Base-by-base conservation (phyloP, 148 eudicot species). In the Polygonum maritimum region DNA sequence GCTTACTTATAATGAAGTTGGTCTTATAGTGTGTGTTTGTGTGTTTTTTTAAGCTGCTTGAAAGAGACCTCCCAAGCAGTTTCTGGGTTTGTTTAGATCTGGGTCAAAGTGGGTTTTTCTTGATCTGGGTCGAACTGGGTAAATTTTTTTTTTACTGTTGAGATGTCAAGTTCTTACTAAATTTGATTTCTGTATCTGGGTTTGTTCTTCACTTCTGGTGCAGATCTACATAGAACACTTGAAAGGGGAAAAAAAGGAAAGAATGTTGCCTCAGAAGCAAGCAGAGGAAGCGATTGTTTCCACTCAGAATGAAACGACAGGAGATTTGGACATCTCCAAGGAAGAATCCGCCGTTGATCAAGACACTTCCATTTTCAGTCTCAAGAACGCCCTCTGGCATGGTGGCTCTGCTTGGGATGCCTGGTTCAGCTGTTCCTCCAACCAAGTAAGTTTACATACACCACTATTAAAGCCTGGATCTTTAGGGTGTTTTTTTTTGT, bases 321-420 rank as follows among this genome's bases (percentile, higher is more conserved):
- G 18, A 41, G 75, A 33, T 63, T 78, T 55, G 14, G 54, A 72
- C 54, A 19, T 72, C 36, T 67, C 71, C 9, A 67, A 67, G 71
- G 75, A 72, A 4, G 52, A 74, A 5, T 4, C 49, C 11, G 39
- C 35, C 52, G 26, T 74, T 38, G 86, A 84, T 39, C 80, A 76
- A 72, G 86, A 74, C 7, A 49, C 76, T 8, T 74, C 78, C 1
- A 65, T 71, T 0, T 80, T 82, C 21, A 80, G 80, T 22, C 44
- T 85, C 39, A 85, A 85, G 80, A 82, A 62, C 52, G 75, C 84
- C 15, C 81, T 86, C 31, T 86, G 89, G 89, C 85, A 86, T 77
- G 89, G 89, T 69, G 89, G 89, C 55, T 86, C 89, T 82, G 85
- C 75, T 77, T 86, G 82, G 76, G 89, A 86, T 79, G 89, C 89